Conservation (phyloP, 805 yeast genomes). For the Zygotorulaspora florentina region DNA sequence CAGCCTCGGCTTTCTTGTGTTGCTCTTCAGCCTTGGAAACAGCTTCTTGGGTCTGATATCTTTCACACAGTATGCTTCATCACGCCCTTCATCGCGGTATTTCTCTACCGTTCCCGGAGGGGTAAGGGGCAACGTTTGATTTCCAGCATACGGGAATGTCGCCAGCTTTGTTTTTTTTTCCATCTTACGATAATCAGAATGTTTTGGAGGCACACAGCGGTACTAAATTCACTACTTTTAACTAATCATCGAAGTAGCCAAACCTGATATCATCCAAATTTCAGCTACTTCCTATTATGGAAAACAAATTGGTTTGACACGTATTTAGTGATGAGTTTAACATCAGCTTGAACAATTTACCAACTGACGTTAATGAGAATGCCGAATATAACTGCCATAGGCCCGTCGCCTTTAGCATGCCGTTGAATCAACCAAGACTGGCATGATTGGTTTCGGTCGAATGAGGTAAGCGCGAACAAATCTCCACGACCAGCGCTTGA, state of each 20-base stretch:
- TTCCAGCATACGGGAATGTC: not conserved
- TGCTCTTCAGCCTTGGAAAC: slow-evolving; percentile 14
- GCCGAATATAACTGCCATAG: no score
- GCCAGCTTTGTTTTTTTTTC: not conserved
- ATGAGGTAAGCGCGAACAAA: no score
- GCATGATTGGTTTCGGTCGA: no score
- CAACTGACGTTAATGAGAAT: no score
- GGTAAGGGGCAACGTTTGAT: slow-evolving; percentile 17
- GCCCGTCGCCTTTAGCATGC: no score
- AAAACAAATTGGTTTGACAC: not conserved
- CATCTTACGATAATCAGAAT: not conserved
- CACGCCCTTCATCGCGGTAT: not conserved
- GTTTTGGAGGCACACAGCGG: not conserved
- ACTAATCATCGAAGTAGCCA: no score
- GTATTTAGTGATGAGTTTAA: not conserved
- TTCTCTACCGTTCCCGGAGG: slow-evolving; percentile 26
- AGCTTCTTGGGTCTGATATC: slow-evolving; percentile 22
- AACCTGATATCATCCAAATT: not conserved
- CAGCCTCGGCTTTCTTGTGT: slow-evolving; percentile 42
- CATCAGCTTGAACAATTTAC: no score
- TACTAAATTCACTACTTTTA: no score
- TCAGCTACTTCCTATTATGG: not conserved
- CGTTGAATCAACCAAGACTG: no score
- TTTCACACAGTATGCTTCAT: not conserved
- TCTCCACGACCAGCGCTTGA: no score